Evolutionary conservation across 345 rosid genomes (phyloP), one percentile per base, ranked within the genome.

Genomic region (Arabis hirsuta): DNA sequence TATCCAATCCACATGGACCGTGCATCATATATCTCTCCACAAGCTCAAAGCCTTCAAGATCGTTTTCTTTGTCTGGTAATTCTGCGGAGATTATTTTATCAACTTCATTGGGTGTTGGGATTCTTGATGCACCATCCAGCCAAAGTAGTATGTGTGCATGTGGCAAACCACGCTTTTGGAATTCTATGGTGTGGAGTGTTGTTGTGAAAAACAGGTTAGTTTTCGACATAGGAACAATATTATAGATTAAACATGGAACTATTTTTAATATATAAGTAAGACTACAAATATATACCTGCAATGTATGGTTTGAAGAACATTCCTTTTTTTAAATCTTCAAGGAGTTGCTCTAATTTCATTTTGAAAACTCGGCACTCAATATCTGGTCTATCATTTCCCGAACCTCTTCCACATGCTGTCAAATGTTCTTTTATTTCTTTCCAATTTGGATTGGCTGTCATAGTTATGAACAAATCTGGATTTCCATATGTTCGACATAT

Each of bases 11-110:
- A 55, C 24, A 32, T 31, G 24, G 41, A 12, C 42, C 61, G 32
- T 55, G 61, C 42, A 55, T 55, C 61, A 31, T 55, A 12, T 55
- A 42, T 19, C 9, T 29, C 8, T 32, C 61, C 5, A 55, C 42
- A 12, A 32, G 22, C 20, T 13, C 12, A 32, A 55, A 55, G 0
- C 42, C 22, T n/a, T 26, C 2, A 7, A 0, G 38, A 14, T 55
- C 60, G 2, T 13, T 3, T 2, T 12, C 41, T 32, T 31, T 55
- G 1, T 55, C 3, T 6, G 12, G 61, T 31, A 55, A n/a, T 9
- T 29, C 24, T 4, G 14, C 42, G 0, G 20, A 32, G 22, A 55
- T 55, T 3, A 29, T 13, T 13, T 13, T 12, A 14, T 55, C 12
- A 5, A 55, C 8, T 7, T 55, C 42, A 29, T 31, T 1, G 3